Percentiles rank a stretch among this genome's conserved stretches.
These are phyloP conservation scores for Kondoa subrosea DNA, from an alignment of 768 basidiomycete species.

Conservation along the genomic window DNA sequence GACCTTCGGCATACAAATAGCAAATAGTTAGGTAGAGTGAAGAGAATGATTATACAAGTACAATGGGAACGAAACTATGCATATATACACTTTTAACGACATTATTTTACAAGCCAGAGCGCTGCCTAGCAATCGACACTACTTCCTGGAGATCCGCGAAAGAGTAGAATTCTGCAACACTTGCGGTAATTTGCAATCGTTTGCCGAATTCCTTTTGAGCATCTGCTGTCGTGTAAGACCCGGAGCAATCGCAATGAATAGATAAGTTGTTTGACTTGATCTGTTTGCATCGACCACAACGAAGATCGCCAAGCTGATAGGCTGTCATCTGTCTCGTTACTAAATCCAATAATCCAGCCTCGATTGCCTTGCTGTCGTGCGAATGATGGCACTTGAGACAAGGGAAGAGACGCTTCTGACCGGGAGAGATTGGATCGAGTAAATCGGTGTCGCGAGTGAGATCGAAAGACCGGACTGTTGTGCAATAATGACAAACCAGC, in stretches of 20 bases:
- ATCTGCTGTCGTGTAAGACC: conserved; percentile 47
- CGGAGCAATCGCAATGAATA: conserved; percentile 72
- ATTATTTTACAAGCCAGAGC: neutral
- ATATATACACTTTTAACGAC: no score
- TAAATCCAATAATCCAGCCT: conserved; percentile 64
- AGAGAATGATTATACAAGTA: no score
- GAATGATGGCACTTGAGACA: conserved; percentile 62
- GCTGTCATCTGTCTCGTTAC: conserved; percentile 52
- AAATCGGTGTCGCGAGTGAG: conserved; percentile 83
- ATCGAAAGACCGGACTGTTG: conserved; percentile 73
- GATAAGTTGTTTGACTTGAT: conserved; percentile 77
- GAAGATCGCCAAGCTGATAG: conserved; percentile 75
- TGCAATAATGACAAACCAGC: conserved; percentile 34
- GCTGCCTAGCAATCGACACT: neutral
- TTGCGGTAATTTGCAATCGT: conserved; percentile 8
- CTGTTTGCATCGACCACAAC: conserved; percentile 75
- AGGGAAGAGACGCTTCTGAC: conserved; percentile 40
- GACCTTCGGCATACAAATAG: neutral
- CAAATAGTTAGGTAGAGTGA: neutral
- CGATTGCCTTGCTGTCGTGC: conserved; percentile 75
- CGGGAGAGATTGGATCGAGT: conserved; percentile 36
- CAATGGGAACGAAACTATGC: no score
- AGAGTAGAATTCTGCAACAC: conserved; percentile 14
- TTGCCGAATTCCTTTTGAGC: conserved; percentile 8
- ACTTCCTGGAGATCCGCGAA: conserved; percentile 9